Percentiles rank a stretch among this genome's conserved stretches.
phyloP scores from a whole-genome alignment of 2,329 filamentous ascomycete species.

The Paecilomyces dactylethromorphus region DNA sequence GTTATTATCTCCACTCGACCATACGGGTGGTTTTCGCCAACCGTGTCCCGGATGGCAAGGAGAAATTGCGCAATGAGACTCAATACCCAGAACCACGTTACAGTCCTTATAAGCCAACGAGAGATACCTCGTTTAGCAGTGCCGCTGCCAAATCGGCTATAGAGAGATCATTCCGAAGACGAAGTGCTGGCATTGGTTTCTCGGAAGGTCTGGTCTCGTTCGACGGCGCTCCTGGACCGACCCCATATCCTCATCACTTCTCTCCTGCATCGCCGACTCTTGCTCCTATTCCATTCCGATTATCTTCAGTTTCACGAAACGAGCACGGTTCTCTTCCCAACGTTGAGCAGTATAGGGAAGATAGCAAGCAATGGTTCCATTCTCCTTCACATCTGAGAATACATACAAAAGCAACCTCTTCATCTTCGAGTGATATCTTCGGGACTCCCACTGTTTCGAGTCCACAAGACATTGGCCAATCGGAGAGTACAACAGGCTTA shows the following conservation, averaged over 20 bases:
- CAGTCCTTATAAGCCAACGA: constrained; percentile 67
- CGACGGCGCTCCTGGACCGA: background rate
- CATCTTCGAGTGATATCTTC: constrained; percentile 17
- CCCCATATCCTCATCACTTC: constrained; percentile 3
- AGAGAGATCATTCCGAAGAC: constrained; percentile 54
- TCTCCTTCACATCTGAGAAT: background rate
- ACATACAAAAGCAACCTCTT: constrained; percentile 8
- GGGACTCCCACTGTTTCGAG: constrained; percentile 8
- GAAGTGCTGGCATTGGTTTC: constrained; percentile 46
- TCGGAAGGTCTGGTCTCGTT: constrained; percentile 7
- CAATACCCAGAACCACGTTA: constrained; percentile 84
- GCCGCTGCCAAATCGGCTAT: constrained; percentile 47
- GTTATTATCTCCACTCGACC: constrained; percentile 85
- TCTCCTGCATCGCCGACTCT: background rate
- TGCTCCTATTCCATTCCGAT: background rate
- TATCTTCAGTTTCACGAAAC: background rate
- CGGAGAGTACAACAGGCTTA: constrained; percentile 21
- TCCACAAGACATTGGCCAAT: constrained; percentile 24
- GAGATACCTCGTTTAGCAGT: constrained; percentile 35
- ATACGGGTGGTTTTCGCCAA: constrained; percentile 96
- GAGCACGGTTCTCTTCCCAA: background rate
- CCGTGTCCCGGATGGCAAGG: constrained; percentile 89
- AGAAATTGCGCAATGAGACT: constrained; percentile 83
- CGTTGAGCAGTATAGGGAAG: background rate
- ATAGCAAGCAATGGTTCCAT: background rate